A percentile compares a stretch with the other conserved stretches of the same genome.
Evolutionary conservation across 2,329 filamentous ascomycete species (phyloP).

Genomic region (Colletotrichum salicis): DNA sequence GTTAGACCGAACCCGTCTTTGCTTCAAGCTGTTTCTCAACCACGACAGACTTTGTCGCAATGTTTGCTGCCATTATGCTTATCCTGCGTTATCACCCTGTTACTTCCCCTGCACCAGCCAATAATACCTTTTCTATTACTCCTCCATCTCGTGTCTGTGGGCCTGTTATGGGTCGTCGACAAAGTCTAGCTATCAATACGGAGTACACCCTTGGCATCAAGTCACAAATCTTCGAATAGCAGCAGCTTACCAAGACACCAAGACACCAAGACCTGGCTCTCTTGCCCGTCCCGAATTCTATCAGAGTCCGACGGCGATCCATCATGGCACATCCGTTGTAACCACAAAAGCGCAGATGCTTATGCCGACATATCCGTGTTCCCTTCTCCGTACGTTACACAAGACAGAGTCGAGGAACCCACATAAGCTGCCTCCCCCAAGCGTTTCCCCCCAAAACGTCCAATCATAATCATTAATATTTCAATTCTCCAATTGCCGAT

Average conservation of each 20-base stretch:
- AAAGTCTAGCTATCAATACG: not conserved
- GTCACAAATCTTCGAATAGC: not conserved
- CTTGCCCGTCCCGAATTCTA: not conserved
- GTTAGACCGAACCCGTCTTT: not conserved
- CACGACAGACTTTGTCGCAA: not conserved
- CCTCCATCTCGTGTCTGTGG: constrained; percentile 7
- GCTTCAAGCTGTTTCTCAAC: not conserved
- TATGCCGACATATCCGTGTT: not conserved
- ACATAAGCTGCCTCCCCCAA: not conserved
- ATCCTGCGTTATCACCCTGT: not conserved
- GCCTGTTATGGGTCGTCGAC: not conserved
- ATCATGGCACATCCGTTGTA: not conserved
- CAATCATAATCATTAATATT: not conserved
- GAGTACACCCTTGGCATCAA: no score
- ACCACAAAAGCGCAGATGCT: not conserved
- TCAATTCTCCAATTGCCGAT: not conserved
- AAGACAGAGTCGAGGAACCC: no score
- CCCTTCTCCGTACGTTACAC: no score
- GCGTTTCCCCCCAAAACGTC: not conserved
- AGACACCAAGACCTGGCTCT: not conserved
- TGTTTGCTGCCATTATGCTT: not conserved
- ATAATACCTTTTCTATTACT: constrained; percentile 18
- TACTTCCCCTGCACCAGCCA: not conserved
- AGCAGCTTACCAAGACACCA: not conserved
- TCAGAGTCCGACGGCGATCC: not conserved